Evolutionary conservation across 2,329 filamentous ascomycete species (phyloP), one percentile per base, ranked within the genome.

Genomic region (Ascochyta lentis): DNA sequence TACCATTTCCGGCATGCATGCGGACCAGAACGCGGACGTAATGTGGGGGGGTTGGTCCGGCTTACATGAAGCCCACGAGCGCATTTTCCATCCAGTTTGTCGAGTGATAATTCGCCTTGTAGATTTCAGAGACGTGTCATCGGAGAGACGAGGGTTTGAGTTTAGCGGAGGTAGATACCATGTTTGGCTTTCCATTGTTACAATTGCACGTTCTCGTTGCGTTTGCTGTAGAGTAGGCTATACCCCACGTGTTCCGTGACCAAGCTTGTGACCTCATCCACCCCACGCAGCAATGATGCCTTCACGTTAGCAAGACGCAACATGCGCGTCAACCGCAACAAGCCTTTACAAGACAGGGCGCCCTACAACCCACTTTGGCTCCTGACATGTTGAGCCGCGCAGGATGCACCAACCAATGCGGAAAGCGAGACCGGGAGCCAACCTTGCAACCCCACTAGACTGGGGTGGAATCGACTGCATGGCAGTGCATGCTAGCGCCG

Each of bases 401-500:
- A 47, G 54, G 43, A n/a, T 16, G 42, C 44, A 43, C 43, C 51
- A 61, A 3, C 63, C 45, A 61, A 67, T 60, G 26, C 56, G 67
- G 60, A 63, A 67, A 59, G 64, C 62, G 51, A 62, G 58, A 56
- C 61, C 63, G 54, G 58, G 13, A 33, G 13, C 33, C 33, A 9
- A 34, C 13, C 15, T 29, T 7, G 13, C 50, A 39, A 49, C 58
- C 64, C 62, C 59, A 62, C 64, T 41, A 50, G 46, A 43, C 43
- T 54, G 59, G 59, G 53, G 60, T 52, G 60, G 64, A 56, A 61
- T 59, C 64, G 65, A 56, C 41, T 42, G 46, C 29, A 35, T 26
- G 49, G 54, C 68, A 67, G 66, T 42, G 46, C 29, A 35, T 26
- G 49, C 55, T 68, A 67, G 66, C 63, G 66, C 68, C 55, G 67